Evolutionary conservation across 2,329 filamentous ascomycete genomes (phyloP).

Genomic region (Fusarium decemcellulare): DNA sequence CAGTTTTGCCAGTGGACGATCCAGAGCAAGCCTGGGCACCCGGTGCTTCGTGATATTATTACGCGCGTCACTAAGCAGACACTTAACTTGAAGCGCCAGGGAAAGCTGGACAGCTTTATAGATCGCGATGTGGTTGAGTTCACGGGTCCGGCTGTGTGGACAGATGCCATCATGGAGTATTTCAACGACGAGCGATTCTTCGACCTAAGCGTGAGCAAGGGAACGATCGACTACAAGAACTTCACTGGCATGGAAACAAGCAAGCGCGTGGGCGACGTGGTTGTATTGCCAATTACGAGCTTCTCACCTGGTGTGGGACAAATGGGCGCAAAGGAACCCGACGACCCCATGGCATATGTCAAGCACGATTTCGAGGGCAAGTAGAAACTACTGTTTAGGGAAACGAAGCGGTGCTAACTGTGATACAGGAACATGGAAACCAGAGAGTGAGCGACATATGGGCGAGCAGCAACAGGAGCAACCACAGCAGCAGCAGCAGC

Average conservation of each 20-base stretch:
- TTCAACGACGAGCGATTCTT: conserved; percentile 95
- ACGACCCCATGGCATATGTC: conserved; percentile 97
- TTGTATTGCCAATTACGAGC: conserved; percentile 94
- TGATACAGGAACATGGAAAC: conserved; percentile 79
- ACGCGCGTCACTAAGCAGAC: conserved; percentile 88
- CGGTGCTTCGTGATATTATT: conserved; percentile 89
- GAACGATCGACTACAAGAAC: conserved; percentile 85
- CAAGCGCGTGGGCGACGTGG: conserved; percentile 93
- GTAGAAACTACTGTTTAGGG: conserved; percentile 33
- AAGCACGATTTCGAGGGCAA: conserved; percentile 96
- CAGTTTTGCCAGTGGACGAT: conserved; percentile 99
- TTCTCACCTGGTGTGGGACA: conserved; percentile 96
- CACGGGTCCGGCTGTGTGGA: conserved; percentile 95
- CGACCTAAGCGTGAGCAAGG: conserved; percentile 78
- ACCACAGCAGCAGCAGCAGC: conserved; percentile 31
- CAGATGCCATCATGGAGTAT: conserved; percentile 90
- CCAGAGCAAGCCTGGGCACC: conserved; percentile 94
- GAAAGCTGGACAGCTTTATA: conserved; percentile 70
- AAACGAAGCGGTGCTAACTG: neutral
- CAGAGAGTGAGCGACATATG: conserved; percentile 79
- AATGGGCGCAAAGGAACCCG: conserved; percentile 90
- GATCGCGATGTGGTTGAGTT: conserved; percentile 91
- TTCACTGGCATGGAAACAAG: conserved; percentile 89
- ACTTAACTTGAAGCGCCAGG: conserved; percentile 77
- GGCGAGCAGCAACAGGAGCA: conserved; percentile 59